Evolutionary conservation across 2,329 filamentous ascomycete genomes (phyloP).

Genomic region (Paracoccidioides brasiliensis): DNA sequence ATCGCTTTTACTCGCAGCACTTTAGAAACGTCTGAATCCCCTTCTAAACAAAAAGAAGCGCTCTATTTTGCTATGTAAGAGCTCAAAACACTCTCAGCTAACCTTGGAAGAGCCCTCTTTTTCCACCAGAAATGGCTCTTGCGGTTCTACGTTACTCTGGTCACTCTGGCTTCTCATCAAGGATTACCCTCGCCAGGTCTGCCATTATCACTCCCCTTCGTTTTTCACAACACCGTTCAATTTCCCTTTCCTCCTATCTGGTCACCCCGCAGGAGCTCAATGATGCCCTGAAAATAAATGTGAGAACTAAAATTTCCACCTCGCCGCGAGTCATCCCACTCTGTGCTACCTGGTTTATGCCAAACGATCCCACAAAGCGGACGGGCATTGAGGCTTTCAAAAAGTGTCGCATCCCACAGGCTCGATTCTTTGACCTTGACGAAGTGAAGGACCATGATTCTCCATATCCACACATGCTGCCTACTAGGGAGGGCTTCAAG

Average conservation of each 20-base stretch:
- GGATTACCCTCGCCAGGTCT: conserved; percentile 6
- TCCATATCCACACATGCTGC: conserved; percentile 94
- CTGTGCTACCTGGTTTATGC: conserved; percentile 91
- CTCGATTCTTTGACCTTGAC: conserved; percentile 94
- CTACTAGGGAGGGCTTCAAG: conserved; percentile 65
- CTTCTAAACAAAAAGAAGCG: too few relatives aligned
- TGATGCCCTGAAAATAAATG: conserved; percentile 69
- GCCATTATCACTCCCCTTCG: conserved; percentile 10
- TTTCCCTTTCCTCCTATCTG: conserved; percentile 63
- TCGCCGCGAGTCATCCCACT: conserved; percentile 75
- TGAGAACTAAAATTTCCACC: conserved; percentile 64
- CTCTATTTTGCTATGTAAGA: conserved; percentile 17
- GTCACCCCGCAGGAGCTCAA: conserved; percentile 73
- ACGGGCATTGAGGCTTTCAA: conserved; percentile 71
- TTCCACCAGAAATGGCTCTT: conserved; percentile 21
- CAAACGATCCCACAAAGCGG: conserved; percentile 64
- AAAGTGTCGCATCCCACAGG: conserved; percentile 70
- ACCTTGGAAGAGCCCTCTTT: not conserved
- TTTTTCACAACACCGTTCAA: conserved; percentile 28
- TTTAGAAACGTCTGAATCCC: not conserved
- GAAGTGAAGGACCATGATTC: conserved; percentile 76
- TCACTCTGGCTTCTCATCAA: conserved; percentile 9
- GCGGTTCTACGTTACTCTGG: conserved; percentile 20
- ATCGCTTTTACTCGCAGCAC: not conserved
- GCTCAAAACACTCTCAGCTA: not conserved